A percentile compares a stretch with the other conserved stretches of the same genome.
Evolutionary conservation across 2,329 filamentous ascomycete genomes (phyloP).

Genomic region (Botrytis fabae): DNA sequence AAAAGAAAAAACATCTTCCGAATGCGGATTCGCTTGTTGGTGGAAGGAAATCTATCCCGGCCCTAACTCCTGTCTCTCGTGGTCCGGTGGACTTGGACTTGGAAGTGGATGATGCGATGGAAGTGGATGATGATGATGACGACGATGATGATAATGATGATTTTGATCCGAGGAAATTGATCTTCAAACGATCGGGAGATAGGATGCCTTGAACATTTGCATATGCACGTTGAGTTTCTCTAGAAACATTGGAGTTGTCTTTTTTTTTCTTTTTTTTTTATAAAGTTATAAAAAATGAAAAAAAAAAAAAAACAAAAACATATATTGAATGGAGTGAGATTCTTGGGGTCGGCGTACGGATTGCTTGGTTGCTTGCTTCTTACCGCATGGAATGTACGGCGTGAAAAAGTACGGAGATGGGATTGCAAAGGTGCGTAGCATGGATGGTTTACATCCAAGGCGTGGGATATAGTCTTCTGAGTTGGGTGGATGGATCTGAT

Average conservation of each 20-base stretch:
- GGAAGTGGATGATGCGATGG: conserved; percentile 33
- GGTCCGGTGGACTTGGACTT: neutral
- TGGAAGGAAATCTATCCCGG: neutral
- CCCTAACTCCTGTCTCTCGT: neutral
- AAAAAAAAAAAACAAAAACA: no score
- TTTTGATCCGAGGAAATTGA: conserved; percentile 30
- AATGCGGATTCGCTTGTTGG: neutral
- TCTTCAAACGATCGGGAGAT: conserved; percentile 37
- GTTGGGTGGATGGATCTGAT: neutral
- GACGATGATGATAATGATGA: conserved; percentile 29
- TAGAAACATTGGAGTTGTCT: no score
- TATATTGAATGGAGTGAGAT: neutral
- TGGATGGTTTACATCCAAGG: neutral
- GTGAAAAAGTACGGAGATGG: neutral
- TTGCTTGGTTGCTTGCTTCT: neutral
- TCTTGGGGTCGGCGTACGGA: neutral
- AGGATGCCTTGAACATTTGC: conserved; percentile 19
- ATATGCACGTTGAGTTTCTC: neutral
- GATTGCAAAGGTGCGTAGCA: neutral
- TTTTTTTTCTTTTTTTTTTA: no score
- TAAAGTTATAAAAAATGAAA: no score
- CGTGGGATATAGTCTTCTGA: neutral
- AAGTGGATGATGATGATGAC: conserved; percentile 30
- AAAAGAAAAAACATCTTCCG: conserved; percentile 21
- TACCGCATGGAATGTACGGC: neutral